These are phyloP conservation scores for Vanilla planifolia DNA, from an alignment of 106 monocot species.

Conservation along the genomic window DNA sequence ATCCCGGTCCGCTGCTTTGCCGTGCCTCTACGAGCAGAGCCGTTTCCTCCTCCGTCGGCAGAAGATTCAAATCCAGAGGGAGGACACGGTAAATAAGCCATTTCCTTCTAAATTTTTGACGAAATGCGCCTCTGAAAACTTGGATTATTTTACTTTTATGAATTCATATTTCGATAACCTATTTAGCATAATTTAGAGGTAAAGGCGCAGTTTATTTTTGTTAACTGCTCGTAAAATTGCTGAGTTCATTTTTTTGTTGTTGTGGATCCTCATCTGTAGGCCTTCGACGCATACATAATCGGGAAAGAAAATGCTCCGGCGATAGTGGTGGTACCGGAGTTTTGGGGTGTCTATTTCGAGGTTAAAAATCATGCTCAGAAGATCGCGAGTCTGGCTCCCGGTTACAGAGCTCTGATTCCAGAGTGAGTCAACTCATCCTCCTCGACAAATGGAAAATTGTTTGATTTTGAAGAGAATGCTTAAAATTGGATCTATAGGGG, in stretches of 20 bases:
- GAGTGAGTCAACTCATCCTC: slow-evolving; percentile 44
- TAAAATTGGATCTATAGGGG: too few species aligned
- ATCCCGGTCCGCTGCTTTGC: neutral
- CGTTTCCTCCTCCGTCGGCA: slow-evolving; percentile 19
- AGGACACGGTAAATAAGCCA: slow-evolving; percentile 74
- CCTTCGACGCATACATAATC: slow-evolving; percentile 83
- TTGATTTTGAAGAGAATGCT: too few species aligned
- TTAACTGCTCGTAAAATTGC: too few species aligned
- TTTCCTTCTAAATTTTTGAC: too few species aligned
- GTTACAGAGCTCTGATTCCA: slow-evolving; percentile 89
- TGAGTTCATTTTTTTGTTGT: too few species aligned
- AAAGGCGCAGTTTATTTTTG: too few species aligned
- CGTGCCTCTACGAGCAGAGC: slow-evolving; percentile 14
- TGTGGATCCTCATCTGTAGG: slow-evolving; percentile 27
- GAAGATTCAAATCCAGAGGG: slow-evolving; percentile 67
- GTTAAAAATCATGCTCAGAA: slow-evolving; percentile 84
- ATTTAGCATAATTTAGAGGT: too few species aligned
- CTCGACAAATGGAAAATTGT: neutral
- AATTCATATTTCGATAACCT: too few species aligned
- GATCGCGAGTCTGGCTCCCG: slow-evolving; percentile 62
- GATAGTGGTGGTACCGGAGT: slow-evolving; percentile 90
- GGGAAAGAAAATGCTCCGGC: slow-evolving; percentile 94
- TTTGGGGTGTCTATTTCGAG: slow-evolving; percentile 99
- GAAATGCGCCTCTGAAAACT: too few species aligned
- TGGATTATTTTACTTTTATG: too few species aligned